phyloP scores from a whole-genome alignment of 805 yeast genomes.

The Ogataea angusta region DNA sequence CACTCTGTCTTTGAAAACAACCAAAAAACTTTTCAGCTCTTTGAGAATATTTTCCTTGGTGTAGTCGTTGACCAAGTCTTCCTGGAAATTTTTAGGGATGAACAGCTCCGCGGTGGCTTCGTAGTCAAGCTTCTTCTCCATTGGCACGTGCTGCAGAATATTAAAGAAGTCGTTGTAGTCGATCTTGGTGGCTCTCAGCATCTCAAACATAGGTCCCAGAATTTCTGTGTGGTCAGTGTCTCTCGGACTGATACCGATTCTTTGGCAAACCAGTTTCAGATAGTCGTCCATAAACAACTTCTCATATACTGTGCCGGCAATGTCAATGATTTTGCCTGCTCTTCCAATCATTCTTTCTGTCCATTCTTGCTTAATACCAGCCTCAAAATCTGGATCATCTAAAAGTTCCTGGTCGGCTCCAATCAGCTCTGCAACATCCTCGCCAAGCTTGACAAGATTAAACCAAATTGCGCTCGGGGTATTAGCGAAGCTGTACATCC shows the following conservation, averaged over 20 bases:
- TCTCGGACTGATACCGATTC: slow-evolving; percentile 62
- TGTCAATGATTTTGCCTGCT: slow-evolving; percentile 62
- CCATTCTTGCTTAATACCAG: slow-evolving; percentile 44
- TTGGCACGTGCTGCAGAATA: slow-evolving; percentile 47
- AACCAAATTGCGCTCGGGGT: slow-evolving; percentile 90
- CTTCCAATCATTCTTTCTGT: slow-evolving; percentile 51
- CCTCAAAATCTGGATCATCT: slow-evolving; percentile 39
- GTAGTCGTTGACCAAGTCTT: slow-evolving; percentile 22
- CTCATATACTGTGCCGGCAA: slow-evolving; percentile 64
- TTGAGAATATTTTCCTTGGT: slow-evolving; percentile 39
- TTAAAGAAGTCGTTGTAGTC: slow-evolving; percentile 83
- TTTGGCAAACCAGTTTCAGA: slow-evolving; percentile 50
- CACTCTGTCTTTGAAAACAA: slow-evolving; percentile 41
- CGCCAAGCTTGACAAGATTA: slow-evolving; percentile 84
- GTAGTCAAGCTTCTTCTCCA: slow-evolving; percentile 33
- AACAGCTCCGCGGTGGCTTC: slow-evolving; percentile 27
- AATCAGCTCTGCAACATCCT: slow-evolving; percentile 73
- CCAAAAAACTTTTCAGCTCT: slow-evolving; percentile 50
- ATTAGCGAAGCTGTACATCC: slow-evolving; percentile 76
- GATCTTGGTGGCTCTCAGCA: slow-evolving; percentile 57
- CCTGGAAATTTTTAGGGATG: slow-evolving; percentile 29
- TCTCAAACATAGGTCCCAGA: slow-evolving; percentile 57
- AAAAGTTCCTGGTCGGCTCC: slow-evolving; percentile 64
- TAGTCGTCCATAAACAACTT: slow-evolving; percentile 58
- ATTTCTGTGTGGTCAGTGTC: slow-evolving; percentile 43